phyloP scores from a whole-genome alignment of 2,329 filamentous ascomycete genomes.

The Beauveria scarabaeidicola region DNA sequence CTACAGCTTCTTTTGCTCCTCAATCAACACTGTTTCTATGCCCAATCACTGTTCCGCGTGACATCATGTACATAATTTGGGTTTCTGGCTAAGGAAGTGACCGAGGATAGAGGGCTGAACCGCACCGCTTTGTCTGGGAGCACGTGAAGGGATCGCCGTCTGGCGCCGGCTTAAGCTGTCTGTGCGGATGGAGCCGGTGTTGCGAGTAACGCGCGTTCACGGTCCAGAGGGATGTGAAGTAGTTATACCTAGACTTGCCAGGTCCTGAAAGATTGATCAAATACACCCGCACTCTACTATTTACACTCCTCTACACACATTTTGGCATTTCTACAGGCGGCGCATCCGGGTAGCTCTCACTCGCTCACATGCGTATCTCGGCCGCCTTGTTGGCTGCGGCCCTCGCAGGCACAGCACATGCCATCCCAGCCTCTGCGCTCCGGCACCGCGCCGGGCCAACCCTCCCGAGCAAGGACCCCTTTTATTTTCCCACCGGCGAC shows the following conservation, averaged over 20 bases:
- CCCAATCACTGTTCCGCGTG: no score
- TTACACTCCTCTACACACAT: background rate
- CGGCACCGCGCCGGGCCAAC: conserved; percentile 14
- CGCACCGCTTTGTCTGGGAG: background rate
- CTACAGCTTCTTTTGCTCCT: no score
- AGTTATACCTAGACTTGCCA: background rate
- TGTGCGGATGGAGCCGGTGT: background rate
- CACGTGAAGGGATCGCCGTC: background rate
- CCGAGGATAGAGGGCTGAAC: background rate
- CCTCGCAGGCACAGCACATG: background rate
- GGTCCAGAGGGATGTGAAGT: background rate
- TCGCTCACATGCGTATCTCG: background rate
- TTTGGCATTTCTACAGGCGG: background rate
- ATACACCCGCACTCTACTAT: no score
- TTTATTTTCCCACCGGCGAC: conserved; percentile 12
- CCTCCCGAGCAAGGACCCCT: conserved; percentile 18
- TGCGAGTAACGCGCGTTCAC: no score
- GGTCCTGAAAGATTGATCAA: background rate
- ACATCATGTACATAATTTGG: no score
- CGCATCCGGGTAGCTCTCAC: background rate
- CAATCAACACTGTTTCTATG: no score
- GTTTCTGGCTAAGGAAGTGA: no score
- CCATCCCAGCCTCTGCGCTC: background rate
- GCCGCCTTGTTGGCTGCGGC: background rate
- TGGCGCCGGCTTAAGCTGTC: background rate